Evolutionary conservation across 176 grass and related monocot genomes (phyloP), one percentile per base, ranked within the genome.

Genomic region (Eremochloa ophiuroides): DNA sequence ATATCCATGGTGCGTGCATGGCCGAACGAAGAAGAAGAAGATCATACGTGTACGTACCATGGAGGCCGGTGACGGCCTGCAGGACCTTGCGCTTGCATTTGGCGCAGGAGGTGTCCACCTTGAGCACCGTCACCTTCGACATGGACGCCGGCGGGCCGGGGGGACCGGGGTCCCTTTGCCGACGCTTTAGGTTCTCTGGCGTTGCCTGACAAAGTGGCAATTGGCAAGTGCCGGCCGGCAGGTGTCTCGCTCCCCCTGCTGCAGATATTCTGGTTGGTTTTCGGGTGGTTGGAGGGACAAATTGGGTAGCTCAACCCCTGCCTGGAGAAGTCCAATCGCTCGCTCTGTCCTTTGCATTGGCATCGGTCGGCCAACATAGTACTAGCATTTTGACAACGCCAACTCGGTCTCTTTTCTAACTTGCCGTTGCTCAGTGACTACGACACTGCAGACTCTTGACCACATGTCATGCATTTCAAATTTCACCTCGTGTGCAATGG

Each of bases 71-170:
- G 55, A 93, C 83, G 38, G 90, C 88, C 71, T 87, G 83, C 37
- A 97, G 59, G 77, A 97, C 67, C 88, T 93, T 97, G 64, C 81
- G 79, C 66, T 97, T 97, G 93, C 82, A 89, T 72, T 85, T 89
- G 82, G 23, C 65, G 65, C 87, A 89, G 66, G 87, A 85, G 55
- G 83, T 89, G 77, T 89, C 87, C 27, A 89, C 87, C 87, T 50
- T 72, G 41, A 89, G 56, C 56, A 89, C 87, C 77, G 83, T 89
- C 83, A 47, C 81, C 87, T 89, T 89, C 44, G 87, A 89, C 87
- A 89, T 89, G 76, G 35, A 28, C 16, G 56, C 11, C 8, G 6
- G 23, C 55, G 14, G n/a, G 26, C 31, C 0, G 56, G n/a, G n/a
- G n/a, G n/a, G n/a, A n/a, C n/a, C n/a, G n/a, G n/a, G 23, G 39